Percentiles rank a stretch among this genome's conserved stretches.
These are phyloP conservation scores for Venturia aucupariae DNA, from an alignment of 2,329 filamentous ascomycete species.

Conservation along the genomic window DNA sequence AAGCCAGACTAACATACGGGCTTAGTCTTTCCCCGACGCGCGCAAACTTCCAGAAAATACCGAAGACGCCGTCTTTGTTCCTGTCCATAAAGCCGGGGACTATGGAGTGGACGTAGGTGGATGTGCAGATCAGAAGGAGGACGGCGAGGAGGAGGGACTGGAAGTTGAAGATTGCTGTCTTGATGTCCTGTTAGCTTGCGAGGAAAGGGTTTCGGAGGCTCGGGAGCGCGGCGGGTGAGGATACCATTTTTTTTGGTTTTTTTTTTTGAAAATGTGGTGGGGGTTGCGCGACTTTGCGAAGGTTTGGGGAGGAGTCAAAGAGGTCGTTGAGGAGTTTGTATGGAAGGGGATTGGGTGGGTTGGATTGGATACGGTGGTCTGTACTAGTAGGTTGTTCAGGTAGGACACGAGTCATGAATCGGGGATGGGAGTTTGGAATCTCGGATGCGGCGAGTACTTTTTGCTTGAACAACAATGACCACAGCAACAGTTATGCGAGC, in stretches of 20 bases:
- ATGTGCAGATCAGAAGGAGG: conserved; percentile 91
- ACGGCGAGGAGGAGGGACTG: conserved; percentile 91
- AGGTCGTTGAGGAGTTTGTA: not conserved
- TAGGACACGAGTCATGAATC: not conserved
- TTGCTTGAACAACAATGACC: not conserved
- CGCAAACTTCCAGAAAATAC: conserved; percentile 93
- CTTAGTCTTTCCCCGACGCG: conserved; percentile 86
- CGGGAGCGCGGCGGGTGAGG: not conserved
- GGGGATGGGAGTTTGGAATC: not conserved
- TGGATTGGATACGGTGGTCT: not conserved
- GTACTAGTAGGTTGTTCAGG: not conserved
- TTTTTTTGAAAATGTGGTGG: too few species aligned
- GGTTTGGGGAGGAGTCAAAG: not conserved
- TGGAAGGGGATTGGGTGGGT: not conserved
- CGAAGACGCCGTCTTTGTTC: conserved; percentile 78
- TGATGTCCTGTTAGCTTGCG: conserved; percentile 12
- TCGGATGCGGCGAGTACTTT: not conserved
- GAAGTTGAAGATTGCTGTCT: conserved; percentile 99
- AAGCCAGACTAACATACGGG: conserved; percentile 91
- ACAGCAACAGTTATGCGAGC: too few species aligned
- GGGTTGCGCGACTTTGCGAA: not conserved
- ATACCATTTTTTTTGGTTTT: conserved; percentile 8
- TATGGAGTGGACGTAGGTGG: conserved; percentile 83
- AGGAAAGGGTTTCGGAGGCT: not conserved
- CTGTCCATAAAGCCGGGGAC: conserved; percentile 84